Percentiles rank a stretch among this genome's conserved stretches.
Conservation (phyloP, 2,329 filamentous ascomycete genomes). For the Corinectria fuckeliana region DNA sequence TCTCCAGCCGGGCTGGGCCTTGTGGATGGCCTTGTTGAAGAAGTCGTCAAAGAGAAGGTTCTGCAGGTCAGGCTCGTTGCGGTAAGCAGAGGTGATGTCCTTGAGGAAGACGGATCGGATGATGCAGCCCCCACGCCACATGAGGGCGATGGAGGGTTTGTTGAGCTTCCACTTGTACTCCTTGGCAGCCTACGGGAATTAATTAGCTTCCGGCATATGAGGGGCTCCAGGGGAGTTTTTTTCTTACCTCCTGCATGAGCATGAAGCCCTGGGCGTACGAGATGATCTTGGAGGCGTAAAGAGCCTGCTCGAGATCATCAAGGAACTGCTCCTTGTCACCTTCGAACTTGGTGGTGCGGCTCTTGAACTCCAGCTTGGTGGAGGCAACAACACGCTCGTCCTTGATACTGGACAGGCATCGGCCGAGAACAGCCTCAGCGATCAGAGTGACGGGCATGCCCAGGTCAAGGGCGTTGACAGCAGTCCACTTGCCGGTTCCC, state of each 20-base stretch:
- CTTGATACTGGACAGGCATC: conserved; percentile 95
- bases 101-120: conserved; percentile 99
- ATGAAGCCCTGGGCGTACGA: conserved; percentile 99
- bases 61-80: conserved; percentile 90
- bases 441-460: conserved; percentile 99
- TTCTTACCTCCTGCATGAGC: conserved; percentile 93
- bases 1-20: conserved; percentile 91
- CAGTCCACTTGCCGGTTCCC: conserved; percentile 99
- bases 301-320: conserved; percentile 95
- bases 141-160: conserved; percentile 99
- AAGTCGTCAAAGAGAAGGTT: conserved; percentile 99
- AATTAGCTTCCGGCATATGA: conserved; percentile 4
- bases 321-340: conserved; percentile 94
- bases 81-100: conserved; percentile 98
- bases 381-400: conserved; percentile 86
- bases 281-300: conserved; percentile 99
- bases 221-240: not conserved
- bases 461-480: conserved; percentile 97
- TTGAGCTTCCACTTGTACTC: conserved; percentile 99
- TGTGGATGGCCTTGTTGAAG: conserved; percentile 99
- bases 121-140: conserved; percentile 99
- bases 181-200: conserved; percentile 74
- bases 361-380: conserved; percentile 73
- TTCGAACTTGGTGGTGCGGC: conserved; percentile 79
- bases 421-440: conserved; percentile 93